Evolutionary conservation across 1,284 basidiomycete species (phyloP), one percentile per base, ranked within the genome.

Genomic region (Irpex sp.): DNA sequence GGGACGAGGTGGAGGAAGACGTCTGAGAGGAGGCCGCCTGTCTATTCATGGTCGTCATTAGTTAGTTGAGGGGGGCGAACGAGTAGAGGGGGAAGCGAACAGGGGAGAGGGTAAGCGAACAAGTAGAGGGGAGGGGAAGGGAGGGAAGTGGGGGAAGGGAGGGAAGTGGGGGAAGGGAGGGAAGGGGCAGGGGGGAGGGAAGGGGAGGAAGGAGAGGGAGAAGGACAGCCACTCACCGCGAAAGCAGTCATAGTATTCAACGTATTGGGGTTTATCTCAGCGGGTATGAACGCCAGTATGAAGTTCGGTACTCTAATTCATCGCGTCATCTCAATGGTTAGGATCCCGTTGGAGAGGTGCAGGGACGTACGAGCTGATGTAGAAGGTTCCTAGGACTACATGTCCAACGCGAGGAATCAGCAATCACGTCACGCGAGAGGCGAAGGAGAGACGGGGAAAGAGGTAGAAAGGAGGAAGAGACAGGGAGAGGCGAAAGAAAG

Each of bases 231-330:
- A 26, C 26, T 26, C 72, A 91, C 90, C 66, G 91, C 91, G 73
- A 93, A 93, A 7, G 91, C 90, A 48, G 91, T 95, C 93, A 96
- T 95, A 5, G 91, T 94, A 72, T 95, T 95, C 62, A 96, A 81
- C 52, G 92, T 94, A 72, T 92, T 82, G 13, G 84, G 81, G 75
- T 90, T 87, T 70, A 96, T 93, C 73, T 93, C 81, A 56, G 91
- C 89, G 26, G 93, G 93, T 66, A 96, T 95, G 73, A 94, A 93
- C 6, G 92, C 89, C 58, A 96, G 87, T 69, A 96, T 94, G 71
- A 96, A 92, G 78, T 96, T 96, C 60, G 93, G 94, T 62, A 95
- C 85, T 51, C 92, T n/a, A n/a, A n/a, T n/a, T n/a, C n/a, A n/a
- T n/a, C n/a, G n/a, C n/a, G n/a, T n/a, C n/a, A n/a, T n/a, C n/a